Evolutionary conservation across 805 yeast genomes (phyloP).

Genomic region (Candida insectalens): DNA sequence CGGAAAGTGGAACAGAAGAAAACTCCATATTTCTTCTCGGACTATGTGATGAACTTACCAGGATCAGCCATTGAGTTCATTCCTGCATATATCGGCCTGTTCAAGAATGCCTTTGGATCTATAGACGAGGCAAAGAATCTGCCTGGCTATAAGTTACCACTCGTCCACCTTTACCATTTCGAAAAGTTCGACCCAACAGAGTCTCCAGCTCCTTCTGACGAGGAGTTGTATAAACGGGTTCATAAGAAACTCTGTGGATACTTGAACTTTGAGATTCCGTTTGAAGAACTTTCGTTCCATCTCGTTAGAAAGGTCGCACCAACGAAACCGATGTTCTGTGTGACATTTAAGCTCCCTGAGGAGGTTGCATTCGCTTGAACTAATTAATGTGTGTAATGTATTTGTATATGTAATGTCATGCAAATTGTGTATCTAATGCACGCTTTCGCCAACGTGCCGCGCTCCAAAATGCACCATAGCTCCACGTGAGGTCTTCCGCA

Average conservation of each 20-base stretch:
- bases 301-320: conserved; percentile 93
- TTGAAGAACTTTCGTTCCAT: conserved; percentile 53
- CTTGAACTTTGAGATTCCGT: conserved; percentile 37
- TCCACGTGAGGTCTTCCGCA: conserved; percentile 84
- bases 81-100: conserved; percentile 69
- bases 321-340: conserved; percentile 92
- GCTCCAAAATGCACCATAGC: conserved; percentile 69
- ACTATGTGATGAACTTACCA: conserved; percentile 93
- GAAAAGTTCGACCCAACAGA: conserved; percentile 76
- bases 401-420: background rate
- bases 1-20: conserved; percentile 18
- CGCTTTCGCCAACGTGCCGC: conserved; percentile 55
- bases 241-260: conserved; percentile 40
- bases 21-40: conserved; percentile 49
- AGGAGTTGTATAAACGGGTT: conserved; percentile 60
- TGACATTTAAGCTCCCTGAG: conserved; percentile 63
- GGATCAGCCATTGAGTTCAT: conserved; percentile 83
- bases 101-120: conserved; percentile 29
- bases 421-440: conserved; percentile 14
- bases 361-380: conserved; percentile 43
- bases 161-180: conserved; percentile 84
- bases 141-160: conserved; percentile 54
- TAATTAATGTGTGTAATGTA: background rate
- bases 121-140: conserved; percentile 24
- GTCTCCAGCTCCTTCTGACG: conserved; percentile 52